phyloP scores from a whole-genome alignment of 177 flowering plant genomes.

The Vitis hybrid region DNA sequence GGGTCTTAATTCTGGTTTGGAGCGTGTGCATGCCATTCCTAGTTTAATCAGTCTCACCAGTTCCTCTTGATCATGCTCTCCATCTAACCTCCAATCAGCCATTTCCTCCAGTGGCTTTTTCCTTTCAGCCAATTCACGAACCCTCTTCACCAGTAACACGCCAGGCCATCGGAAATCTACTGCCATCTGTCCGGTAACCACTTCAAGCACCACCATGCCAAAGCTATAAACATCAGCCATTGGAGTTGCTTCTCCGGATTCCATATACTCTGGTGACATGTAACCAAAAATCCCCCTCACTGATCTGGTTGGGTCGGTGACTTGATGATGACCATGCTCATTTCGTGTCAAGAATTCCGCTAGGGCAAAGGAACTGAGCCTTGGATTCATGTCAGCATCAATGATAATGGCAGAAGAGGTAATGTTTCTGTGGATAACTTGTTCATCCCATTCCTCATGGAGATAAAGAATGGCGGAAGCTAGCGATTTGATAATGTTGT shows the following conservation, averaged over 20 bases:
- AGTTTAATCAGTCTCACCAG: slow-evolving; percentile 57
- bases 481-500: slow-evolving; percentile 72
- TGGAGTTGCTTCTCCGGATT: slow-evolving; percentile 69
- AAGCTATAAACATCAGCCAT: slow-evolving; percentile 82
- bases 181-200: slow-evolving; percentile 72
- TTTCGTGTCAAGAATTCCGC: slow-evolving; percentile 86
- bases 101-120: slow-evolving; percentile 56
- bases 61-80: slow-evolving; percentile 50
- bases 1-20: slow-evolving; percentile 67
- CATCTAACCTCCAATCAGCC: slow-evolving; percentile 56
- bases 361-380: slow-evolving; percentile 82
- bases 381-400: slow-evolving; percentile 81
- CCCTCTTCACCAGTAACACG: slow-evolving; percentile 60
- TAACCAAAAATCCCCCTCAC: slow-evolving; percentile 91
- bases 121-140: slow-evolving; percentile 41
- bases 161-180: slow-evolving; percentile 70
- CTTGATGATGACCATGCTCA: slow-evolving; percentile 62
- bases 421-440: slow-evolving; percentile 84
- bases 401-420: slow-evolving; percentile 74
- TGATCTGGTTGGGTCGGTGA: slow-evolving; percentile 28
- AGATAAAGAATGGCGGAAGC: slow-evolving; percentile 86
- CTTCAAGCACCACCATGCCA: slow-evolving; percentile 89
- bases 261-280: slow-evolving; percentile 89
- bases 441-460: slow-evolving; percentile 98
- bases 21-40: slow-evolving; percentile 75